These are phyloP conservation scores for Cercospora sp. DNA, from an alignment of 2,329 filamentous ascomycete genomes.

Conservation along the genomic window DNA sequence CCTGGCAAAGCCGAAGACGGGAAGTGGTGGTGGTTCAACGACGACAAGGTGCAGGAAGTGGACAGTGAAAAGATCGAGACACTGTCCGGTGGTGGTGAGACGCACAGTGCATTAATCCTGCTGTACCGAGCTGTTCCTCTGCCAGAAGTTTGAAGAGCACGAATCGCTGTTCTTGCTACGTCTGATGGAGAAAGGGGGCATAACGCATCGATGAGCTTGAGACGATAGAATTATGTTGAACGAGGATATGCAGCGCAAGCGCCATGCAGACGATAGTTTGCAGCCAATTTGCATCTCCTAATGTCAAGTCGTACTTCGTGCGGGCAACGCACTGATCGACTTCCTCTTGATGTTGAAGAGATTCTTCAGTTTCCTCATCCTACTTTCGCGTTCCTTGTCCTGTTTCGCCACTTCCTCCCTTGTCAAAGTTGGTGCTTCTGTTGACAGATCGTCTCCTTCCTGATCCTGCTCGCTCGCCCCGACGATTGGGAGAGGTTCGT, in stretches of 20 bases:
- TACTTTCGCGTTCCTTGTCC: constrained; percentile 40
- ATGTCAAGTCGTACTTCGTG: constrained; percentile 8
- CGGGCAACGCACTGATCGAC: constrained; percentile 21
- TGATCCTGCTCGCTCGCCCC: constrained; percentile 13
- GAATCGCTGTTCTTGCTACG: not conserved
- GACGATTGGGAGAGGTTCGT: constrained; percentile 10
- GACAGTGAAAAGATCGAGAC: constrained; percentile 86
- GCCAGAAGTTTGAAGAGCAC: constrained; percentile 42
- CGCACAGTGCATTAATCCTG: constrained; percentile 77
- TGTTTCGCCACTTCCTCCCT: constrained; percentile 35
- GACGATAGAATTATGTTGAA: not conserved
- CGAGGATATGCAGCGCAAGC: not conserved
- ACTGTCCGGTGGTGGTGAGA: constrained; percentile 79
- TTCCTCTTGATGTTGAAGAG: constrained; percentile 38
- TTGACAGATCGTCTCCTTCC: not conserved
- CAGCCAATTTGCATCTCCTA: not conserved
- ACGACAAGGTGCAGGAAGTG: constrained; percentile 94
- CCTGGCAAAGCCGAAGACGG: constrained; percentile 84
- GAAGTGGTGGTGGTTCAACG: constrained; percentile 99
- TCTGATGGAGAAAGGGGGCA: not conserved
- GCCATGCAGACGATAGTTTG: not conserved
- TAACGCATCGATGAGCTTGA: not conserved
- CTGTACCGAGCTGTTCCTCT: constrained; percentile 75
- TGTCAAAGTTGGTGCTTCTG: constrained; percentile 17
- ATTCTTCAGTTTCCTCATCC: constrained; percentile 38